Evolutionary conservation across 352 stramenopile genomes (phyloP).

Genomic region (Globisporangium alternatum): DNA sequence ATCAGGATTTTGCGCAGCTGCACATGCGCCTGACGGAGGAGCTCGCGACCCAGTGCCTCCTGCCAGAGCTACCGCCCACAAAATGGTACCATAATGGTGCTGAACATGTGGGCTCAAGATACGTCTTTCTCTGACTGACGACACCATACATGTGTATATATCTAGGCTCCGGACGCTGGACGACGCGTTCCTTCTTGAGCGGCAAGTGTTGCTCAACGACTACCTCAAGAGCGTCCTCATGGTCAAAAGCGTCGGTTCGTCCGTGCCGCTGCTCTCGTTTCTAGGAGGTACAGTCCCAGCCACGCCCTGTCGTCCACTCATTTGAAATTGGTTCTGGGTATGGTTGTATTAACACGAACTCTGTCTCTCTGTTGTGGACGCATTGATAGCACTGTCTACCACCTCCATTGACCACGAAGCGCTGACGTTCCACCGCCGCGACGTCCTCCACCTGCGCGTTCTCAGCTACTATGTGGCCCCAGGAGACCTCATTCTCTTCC

Average conservation of each 20-base stretch:
- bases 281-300: conserved; percentile 35
- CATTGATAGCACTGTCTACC: conserved; percentile 26
- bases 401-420: conserved; percentile 30
- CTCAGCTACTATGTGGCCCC: conserved; percentile 46
- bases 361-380: background rate
- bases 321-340: background rate
- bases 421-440: conserved; percentile 23
- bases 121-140: too few species aligned
- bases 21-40: conserved; percentile 23
- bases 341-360: background rate
- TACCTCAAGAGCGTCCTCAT: conserved; percentile 48
- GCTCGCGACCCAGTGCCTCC: background rate
- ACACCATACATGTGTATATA: background rate
- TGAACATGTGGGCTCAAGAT: background rate
- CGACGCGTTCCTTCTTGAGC: conserved; percentile 34
- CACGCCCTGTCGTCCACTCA: background rate
- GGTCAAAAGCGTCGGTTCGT: conserved; percentile 35
- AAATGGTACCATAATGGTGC: conserved; percentile 28
- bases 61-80: conserved; percentile 35
- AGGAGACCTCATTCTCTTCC: conserved; percentile 63
- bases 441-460: conserved; percentile 64
- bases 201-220: conserved; percentile 34
- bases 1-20: conserved; percentile 42
- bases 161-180: conserved; percentile 34
- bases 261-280: conserved; percentile 48